These are phyloP conservation scores for Pulveroboletus sp. DNA, from an alignment of 768 basidiomycete genomes.

Conservation along the genomic window DNA sequence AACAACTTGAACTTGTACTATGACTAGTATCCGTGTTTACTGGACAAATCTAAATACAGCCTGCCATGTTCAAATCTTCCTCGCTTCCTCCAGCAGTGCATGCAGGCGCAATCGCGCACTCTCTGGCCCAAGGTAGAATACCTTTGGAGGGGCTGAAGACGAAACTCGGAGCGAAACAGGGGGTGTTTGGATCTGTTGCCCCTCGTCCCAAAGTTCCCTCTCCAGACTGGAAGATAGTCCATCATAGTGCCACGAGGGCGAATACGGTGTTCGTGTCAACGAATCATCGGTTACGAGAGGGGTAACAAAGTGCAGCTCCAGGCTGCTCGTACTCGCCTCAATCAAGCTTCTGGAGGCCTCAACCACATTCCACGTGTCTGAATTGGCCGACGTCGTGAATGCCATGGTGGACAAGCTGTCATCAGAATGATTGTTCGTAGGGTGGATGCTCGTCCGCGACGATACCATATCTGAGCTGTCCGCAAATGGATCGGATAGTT, in stretches of 20 bases:
- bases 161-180: neutral
- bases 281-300: constrained; percentile 7
- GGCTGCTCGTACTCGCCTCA: constrained; percentile 15
- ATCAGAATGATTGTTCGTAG: constrained; percentile 1
- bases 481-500: constrained; percentile 18
- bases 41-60: too few species aligned
- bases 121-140: constrained; percentile 6
- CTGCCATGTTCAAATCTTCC: neutral
- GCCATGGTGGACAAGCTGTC: constrained; percentile 12
- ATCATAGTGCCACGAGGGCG: constrained; percentile 19
- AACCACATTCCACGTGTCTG: neutral
- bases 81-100: constrained; percentile 18
- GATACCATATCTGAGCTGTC: constrained; percentile 6
- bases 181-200: neutral
- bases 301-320: constrained; percentile 15
- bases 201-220: neutral
- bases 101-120: constrained; percentile 11
- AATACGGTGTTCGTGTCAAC: constrained; percentile 1
- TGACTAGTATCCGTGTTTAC: too few species aligned
- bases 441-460: constrained; percentile 9
- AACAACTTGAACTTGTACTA: too few species aligned
- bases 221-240: neutral
- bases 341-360: neutral
- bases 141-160: neutral
- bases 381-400: neutral